These are phyloP conservation scores for Tylopilus cervinicoccineus DNA, from an alignment of 768 basidiomycete genomes.

Conservation along the genomic window DNA sequence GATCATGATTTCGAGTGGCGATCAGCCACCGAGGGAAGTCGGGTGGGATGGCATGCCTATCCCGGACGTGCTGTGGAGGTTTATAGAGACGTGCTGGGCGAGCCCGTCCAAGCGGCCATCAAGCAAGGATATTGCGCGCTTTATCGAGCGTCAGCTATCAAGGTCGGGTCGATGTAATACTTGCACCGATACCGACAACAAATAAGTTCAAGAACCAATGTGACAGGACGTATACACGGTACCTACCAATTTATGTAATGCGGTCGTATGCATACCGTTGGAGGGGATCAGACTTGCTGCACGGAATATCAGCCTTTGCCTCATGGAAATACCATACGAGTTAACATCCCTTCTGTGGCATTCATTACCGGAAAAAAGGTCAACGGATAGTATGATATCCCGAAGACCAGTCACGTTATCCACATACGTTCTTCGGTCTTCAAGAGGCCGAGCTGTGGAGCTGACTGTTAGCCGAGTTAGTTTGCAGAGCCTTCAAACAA, in stretches of 20 bases:
- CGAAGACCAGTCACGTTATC: neutral
- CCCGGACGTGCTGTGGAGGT: conserved; percentile 20
- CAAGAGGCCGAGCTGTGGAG: neutral
- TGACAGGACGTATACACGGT: too few species aligned
- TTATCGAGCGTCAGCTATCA: conserved; percentile 9
- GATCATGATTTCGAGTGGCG: conserved; percentile 15
- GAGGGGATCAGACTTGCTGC: too few species aligned
- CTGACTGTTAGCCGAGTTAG: neutral
- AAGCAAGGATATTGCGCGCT: conserved; percentile 7
- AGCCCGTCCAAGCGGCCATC: conserved; percentile 15
- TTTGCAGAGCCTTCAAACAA: neutral
- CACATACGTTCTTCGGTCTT: neutral
- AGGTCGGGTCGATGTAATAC: neutral
- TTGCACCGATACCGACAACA: neutral
- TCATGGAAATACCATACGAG: too few species aligned
- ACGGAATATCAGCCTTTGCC: too few species aligned
- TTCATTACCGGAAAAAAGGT: too few species aligned
- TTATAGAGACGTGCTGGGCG: conserved; percentile 23
- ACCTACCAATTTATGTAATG: too few species aligned
- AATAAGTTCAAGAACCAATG: too few species aligned
- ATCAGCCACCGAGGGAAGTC: conserved; percentile 7
- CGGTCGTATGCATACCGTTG: too few species aligned
- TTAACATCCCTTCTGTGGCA: too few species aligned
- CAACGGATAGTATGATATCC: neutral
- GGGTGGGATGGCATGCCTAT: conserved; percentile 24